Evolutionary conservation across 1,139 yeast genomes (phyloP), one percentile per base, ranked within the genome.

Genomic region (Geotrichum klebahnii): DNA sequence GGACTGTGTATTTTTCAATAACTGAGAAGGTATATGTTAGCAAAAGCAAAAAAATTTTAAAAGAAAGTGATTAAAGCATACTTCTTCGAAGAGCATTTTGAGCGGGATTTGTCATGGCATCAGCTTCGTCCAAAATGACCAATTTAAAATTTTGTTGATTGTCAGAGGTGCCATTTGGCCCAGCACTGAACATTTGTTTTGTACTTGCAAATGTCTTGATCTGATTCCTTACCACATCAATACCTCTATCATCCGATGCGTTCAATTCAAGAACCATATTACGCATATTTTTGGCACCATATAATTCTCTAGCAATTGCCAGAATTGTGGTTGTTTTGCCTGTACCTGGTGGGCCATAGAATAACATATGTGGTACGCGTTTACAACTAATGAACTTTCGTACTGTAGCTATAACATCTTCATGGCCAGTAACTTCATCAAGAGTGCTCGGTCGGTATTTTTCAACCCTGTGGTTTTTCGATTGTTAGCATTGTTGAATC

Each of bases 321-420:
- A 86, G 78, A 55, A 92, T 86, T 1, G 97, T 90, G 1, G 96
- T 87, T 0, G 98, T 92, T 66, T 92, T 92, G 57, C 98, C 98
- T 0, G 97, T 90, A 23, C 98, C 98, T 22, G 98, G 97, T 0
- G 97, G 97, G 0, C 98, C 98, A 66, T 92, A 90, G 67, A 92
- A 90, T 44, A 90, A 71, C 55, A 90, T 69, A 68, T 90, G 97
- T 1, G 98, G 98, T 46, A 92, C 73, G 60, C 80, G 79, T 10
- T 95, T 92, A 54, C 84, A 86, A 55, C 80, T 78, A 17, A 90
- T 90, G 66, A 94, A 90, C 65, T 82, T 84, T 42, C 89, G 78
- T 17, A 92, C 88, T 24, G 84, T 92, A 28, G 78, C 77, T 16
- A 92, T 89, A 35, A 89, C 87, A 50, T 86, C 94, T 48, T 80